Percentiles rank a stretch among this genome's conserved stretches.
Evolutionary conservation across 805 yeast species (phyloP).

Genomic region (Saccharomycopsis malanga): DNA sequence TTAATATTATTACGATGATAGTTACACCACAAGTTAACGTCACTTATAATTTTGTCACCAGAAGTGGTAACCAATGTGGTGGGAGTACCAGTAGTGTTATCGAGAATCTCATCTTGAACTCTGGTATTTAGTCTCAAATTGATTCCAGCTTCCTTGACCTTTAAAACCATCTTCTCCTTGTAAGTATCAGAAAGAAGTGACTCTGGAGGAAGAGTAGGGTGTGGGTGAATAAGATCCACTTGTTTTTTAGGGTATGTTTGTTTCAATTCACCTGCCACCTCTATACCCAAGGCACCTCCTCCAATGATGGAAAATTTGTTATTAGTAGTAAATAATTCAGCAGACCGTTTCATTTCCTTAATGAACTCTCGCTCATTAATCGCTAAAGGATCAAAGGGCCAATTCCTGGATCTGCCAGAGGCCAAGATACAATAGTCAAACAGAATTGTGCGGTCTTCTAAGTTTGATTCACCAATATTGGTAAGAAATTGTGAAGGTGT

Average conservation of each 20-base stretch:
- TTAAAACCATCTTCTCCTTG: slow-evolving; percentile 19
- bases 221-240: slow-evolving; percentile 38
- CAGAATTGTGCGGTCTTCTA: not conserved
- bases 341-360: slow-evolving; percentile 36
- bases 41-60: slow-evolving; percentile 22
- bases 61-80: slow-evolving; percentile 7
- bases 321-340: not conserved
- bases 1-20: slow-evolving; percentile 31
- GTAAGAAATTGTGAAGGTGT: not conserved
- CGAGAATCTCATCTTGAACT: slow-evolving; percentile 23
- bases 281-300: slow-evolving; percentile 49
- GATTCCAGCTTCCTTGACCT: slow-evolving; percentile 23
- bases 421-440: slow-evolving; percentile 45
- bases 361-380: slow-evolving; percentile 31
- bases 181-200: slow-evolving; percentile 25
- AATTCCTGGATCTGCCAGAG: slow-evolving; percentile 42
- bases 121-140: slow-evolving; percentile 29
- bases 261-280: slow-evolving; percentile 42
- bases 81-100: not conserved
- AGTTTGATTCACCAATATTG: not conserved
- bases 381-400: slow-evolving; percentile 49
- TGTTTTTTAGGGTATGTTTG: slow-evolving; percentile 31
- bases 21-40: slow-evolving; percentile 34
- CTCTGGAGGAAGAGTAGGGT: slow-evolving; percentile 36
- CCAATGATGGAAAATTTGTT: slow-evolving; percentile 35